Evolutionary conservation across 192 early-diverging fungal species (phyloP).

Genomic region (Dispira simplex): DNA sequence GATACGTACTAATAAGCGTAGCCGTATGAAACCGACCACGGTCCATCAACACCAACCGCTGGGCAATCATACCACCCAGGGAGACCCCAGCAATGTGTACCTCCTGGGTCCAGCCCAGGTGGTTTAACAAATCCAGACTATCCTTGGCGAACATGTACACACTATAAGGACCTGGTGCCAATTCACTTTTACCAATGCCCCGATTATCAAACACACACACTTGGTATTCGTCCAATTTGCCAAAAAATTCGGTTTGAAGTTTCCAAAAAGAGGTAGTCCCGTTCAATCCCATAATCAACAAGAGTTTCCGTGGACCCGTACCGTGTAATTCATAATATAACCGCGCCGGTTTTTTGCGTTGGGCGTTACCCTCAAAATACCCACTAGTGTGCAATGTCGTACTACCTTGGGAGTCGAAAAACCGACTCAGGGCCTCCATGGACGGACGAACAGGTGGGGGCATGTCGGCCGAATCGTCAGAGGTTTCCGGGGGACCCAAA

Average conservation of each 20-base stretch:
- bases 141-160: slow-evolving; percentile 71
- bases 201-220: slow-evolving; percentile 75
- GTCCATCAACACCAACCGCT: slow-evolving; percentile 42
- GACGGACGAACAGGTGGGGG: not conserved
- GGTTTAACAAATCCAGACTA: slow-evolving; percentile 43
- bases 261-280: slow-evolving; percentile 8
- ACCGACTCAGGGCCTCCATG: slow-evolving; percentile 1
- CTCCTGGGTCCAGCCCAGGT: slow-evolving; percentile 51
- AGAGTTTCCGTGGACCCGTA: slow-evolving; percentile 43
- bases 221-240: slow-evolving; percentile 43
- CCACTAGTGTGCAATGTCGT: not conserved
- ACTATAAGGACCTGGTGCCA: slow-evolving; percentile 18
- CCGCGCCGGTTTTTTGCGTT: slow-evolving; percentile 25
- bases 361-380: slow-evolving; percentile 1
- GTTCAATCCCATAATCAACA: slow-evolving; percentile 49
- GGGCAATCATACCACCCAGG: slow-evolving; percentile 76
- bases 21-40: slow-evolving; percentile 23
- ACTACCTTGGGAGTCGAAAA: not conserved
- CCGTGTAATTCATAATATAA: slow-evolving; percentile 74
- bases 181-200: slow-evolving; percentile 41
- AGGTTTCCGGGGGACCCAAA: not conserved
- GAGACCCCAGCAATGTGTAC: slow-evolving; percentile 72
- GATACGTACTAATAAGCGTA: slow-evolving; percentile 10
- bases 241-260: slow-evolving; percentile 46
- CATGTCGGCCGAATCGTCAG: not conserved